Evolutionary conservation across 2,329 filamentous ascomycete genomes (phyloP).

Genomic region (Microdochium paspali): DNA sequence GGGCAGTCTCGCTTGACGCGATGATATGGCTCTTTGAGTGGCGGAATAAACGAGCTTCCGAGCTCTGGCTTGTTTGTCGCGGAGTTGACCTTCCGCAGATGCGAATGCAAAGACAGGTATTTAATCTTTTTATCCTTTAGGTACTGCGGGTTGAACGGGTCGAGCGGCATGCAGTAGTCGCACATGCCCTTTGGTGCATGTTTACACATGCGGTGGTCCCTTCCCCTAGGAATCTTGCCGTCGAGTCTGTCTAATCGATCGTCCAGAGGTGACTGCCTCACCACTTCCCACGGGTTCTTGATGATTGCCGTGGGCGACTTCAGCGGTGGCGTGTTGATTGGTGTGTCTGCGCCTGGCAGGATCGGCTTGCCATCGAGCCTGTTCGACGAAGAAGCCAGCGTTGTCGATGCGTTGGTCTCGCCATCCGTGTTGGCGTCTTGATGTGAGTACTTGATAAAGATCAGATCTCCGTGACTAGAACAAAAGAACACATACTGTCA

Average conservation of each 20-base stretch:
- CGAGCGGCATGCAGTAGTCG: conserved; percentile 95
- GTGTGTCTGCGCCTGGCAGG: conserved; percentile 56
- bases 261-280: conserved; percentile 81
- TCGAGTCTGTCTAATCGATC: conserved; percentile 77
- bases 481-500: conserved; percentile 14
- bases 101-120: conserved; percentile 90
- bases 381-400: conserved; percentile 39
- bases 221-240: conserved; percentile 46
- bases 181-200: conserved; percentile 98
- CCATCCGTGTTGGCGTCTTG: conserved; percentile 28
- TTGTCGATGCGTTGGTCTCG: conserved; percentile 25
- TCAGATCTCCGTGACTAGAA: conserved; percentile 74
- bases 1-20: conserved; percentile 84
- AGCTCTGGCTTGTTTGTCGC: conserved; percentile 94
- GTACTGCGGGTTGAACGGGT: conserved; percentile 86
- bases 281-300: conserved; percentile 87
- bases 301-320: conserved; percentile 51
- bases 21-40: conserved; percentile 85
- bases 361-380: conserved; percentile 73
- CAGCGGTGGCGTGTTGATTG: conserved; percentile 49
- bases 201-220: conserved; percentile 57
- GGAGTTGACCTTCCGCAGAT: conserved; percentile 90
- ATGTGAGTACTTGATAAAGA: conserved; percentile 76
- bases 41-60: conserved; percentile 91
- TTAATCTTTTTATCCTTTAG: conserved; percentile 97